Conservation (phyloP, 805 yeast genomes). For the Suhomyces tanzawaensis region DNA sequence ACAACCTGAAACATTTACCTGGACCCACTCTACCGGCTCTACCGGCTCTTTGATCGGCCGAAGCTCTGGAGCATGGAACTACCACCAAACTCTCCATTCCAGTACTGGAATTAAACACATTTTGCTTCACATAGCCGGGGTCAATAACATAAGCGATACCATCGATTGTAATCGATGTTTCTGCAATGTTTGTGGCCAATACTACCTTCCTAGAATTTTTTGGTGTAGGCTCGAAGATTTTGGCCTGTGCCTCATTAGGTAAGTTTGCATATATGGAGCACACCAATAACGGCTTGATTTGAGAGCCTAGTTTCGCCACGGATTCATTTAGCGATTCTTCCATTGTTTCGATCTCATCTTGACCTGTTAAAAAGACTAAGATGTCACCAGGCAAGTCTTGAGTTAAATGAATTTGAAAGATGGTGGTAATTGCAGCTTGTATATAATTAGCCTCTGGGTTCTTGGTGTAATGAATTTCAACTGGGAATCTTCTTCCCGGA, state of each 20-base stretch:
- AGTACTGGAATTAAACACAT: slow-evolving; percentile 38
- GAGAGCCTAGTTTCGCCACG: slow-evolving; percentile 55
- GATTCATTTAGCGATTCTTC: slow-evolving; percentile 73
- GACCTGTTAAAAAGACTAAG: slow-evolving; percentile 89
- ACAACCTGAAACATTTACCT: slow-evolving; percentile 65
- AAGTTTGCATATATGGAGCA: slow-evolving; percentile 90
- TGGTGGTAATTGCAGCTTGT: slow-evolving; percentile 84
- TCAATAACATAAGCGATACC: slow-evolving; percentile 44
- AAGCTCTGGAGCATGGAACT: slow-evolving; percentile 45
- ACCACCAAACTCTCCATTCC: slow-evolving; percentile 48
- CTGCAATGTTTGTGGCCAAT: slow-evolving; percentile 88
- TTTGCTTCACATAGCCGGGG: slow-evolving; percentile 46
- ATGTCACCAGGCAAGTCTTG: slow-evolving; percentile 76
- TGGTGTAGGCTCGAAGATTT: slow-evolving; percentile 87
- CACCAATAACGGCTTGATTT: slow-evolving; percentile 60
- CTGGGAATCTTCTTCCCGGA: slow-evolving; percentile 94
- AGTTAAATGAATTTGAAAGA: slow-evolving; percentile 78
- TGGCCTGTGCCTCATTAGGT: slow-evolving; percentile 78
- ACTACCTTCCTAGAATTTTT: slow-evolving; percentile 77
- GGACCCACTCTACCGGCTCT: slow-evolving; percentile 50
- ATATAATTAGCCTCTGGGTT: slow-evolving; percentile 90
- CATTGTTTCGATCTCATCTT: slow-evolving; percentile 88
- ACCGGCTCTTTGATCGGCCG: slow-evolving; percentile 48
- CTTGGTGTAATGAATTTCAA: slow-evolving; percentile 75
- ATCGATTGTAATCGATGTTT: slow-evolving; percentile 45